Base-by-base conservation (phyloP, 2,329 filamentous ascomycete genomes). In the Botryotinia globosa region DNA sequence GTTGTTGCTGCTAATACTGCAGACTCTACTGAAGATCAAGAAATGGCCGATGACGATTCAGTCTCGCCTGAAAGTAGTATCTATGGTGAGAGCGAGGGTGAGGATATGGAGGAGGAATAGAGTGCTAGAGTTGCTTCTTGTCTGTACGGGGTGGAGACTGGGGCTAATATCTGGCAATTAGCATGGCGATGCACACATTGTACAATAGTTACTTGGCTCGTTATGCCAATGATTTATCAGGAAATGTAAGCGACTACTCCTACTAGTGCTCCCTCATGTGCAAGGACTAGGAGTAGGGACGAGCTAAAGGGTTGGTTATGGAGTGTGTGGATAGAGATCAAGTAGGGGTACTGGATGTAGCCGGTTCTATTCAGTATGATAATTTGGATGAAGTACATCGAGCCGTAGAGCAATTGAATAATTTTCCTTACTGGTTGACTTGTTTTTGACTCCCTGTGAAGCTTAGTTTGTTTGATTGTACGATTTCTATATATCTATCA, bases 21-120 rank as follows among this genome's bases (percentile, higher is more conserved):
- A 54, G 48, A n/a, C 4, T 54, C 51, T 4, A 9, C 14, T 29
- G 51, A 56, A 1, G n/a, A 56, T 29, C 14, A 18, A 29, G 51
- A 56, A 18, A 56, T 56, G 51, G 14, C 14, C 25, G 51, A 56
- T 29, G n/a, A 32, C 3, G 51, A 56, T 56, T 29, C 1, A 6
- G 51, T 29, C 2, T 2, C n/a, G 1, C 3, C 51, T 56, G 4
- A 4, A 2, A 0, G n/a, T 32, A 2, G 14, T 29, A 1, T 56
- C 14, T 29, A 29, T 32, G 8, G 51, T 56, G 48, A 51, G 7
- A 14, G 4, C 22, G 51, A 54, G 51, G n/a, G 29, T 25, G n/a
- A 32, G 51, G n/a, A 18, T 56, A 18, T 18, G 51, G 51, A 56
- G 14, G n/a, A 56, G n/a, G 3, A 56, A 56, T 56, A 56, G 51